A percentile compares a stretch with the other conserved stretches of the same genome.
phyloP scores from a whole-genome alignment of 306 rosid species.

The Fragaria ananassa region DNA sequence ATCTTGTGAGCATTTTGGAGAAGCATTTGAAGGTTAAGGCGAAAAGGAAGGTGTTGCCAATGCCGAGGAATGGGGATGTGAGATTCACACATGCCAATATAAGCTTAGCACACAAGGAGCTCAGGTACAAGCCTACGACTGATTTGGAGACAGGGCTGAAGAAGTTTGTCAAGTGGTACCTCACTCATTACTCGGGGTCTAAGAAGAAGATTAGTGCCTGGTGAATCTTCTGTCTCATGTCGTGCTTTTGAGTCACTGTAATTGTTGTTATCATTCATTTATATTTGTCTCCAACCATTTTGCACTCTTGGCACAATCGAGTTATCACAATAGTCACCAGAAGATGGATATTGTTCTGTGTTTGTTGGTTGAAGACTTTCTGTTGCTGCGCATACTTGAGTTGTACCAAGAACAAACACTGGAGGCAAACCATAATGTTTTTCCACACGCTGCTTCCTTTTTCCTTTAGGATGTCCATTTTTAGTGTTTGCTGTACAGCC shows the following conservation, averaged over 20 bases:
- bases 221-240: constrained; percentile 36
- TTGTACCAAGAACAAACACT: constrained; percentile 26
- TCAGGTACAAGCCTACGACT: constrained; percentile 65
- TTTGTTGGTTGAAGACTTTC: constrained; percentile 29
- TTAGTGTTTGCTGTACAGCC: constrained; percentile 61
- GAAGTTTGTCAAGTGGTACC: constrained; percentile 84
- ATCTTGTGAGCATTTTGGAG: constrained; percentile 74
- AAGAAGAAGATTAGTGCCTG: constrained; percentile 51
- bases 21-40: constrained; percentile 77
- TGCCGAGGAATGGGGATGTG: constrained; percentile 90
- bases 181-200: constrained; percentile 42
- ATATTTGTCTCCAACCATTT: constrained; percentile 8
- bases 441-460: constrained; percentile 30
- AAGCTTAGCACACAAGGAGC: constrained; percentile 60
- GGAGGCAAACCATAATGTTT: constrained; percentile 28
- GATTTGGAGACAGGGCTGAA: constrained; percentile 72
- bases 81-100: constrained; percentile 81
- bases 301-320: constrained; percentile 16
- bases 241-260: constrained; percentile 10
- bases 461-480: constrained; percentile 35
- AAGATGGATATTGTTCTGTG: constrained; percentile 17
- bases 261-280: constrained; percentile 19
- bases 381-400: constrained; percentile 20
- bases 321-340: constrained; percentile 17
- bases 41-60: constrained; percentile 52